Base-by-base conservation (phyloP, 805 yeast species). In the Vanderwaltozyma yarrowii region DNA sequence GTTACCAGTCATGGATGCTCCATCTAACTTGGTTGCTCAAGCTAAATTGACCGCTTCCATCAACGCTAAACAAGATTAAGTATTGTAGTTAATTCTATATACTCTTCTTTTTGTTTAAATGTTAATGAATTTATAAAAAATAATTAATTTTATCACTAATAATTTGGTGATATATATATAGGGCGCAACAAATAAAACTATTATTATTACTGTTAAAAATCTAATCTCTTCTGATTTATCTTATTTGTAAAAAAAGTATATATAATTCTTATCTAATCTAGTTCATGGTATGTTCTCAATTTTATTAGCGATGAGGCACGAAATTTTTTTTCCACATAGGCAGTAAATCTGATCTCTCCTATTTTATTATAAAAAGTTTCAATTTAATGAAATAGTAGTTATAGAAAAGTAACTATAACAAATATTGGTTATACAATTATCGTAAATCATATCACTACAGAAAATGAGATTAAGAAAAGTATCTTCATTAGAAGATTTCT, bases 1-100 rank as follows among this genome's bases (percentile, higher is more conserved):
- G 78, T 64, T 79, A 49, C 80, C 74, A 49, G 73, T 68, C 48
- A 70, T 76, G 73, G 85, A 78, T 65, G 85, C 85, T 44, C 82
- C 83, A 49, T 64, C 63, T 40, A 71, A 73, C 57, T 72, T 83
- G 64, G 70, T 73, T 45, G 71, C 69, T 56, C 86, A 78, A 66
- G 85, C 83, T 40, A 69, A 76, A 61, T 64, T 78, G 51, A 69
- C 78, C 38, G 76, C 76, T 45, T 53, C 65, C 42, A 62, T 62
- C 46, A 72, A 71, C 56, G 64, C 63, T 39, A 60, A 57, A 52
- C 60, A 58, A 76, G 47, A 31, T 49, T 51, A 47, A 47, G 38
- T 38, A 20, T 24, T 18, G 30, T 41, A 37, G 32, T 30, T 24
- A 36, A 35, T 28, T 31, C 6, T 21, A 28, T 29, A 23, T 30